Percentiles rank a stretch among this genome's conserved stretches.
phyloP scores from a whole-genome alignment of 495 filamentous ascomycete genomes.

The Immersiella caudata region DNA sequence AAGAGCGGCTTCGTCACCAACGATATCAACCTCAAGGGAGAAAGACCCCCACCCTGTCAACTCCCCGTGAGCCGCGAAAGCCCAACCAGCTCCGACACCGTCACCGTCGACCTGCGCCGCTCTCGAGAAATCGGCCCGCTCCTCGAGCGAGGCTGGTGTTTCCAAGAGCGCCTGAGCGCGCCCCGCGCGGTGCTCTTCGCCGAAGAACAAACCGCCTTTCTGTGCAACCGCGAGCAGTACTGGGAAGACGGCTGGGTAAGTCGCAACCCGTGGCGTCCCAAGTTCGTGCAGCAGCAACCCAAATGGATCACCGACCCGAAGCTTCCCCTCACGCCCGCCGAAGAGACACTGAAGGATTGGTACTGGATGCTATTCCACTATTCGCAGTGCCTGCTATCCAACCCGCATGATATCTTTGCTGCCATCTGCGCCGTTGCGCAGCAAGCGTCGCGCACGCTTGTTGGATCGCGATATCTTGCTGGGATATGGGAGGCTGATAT shows the following conservation, averaged over 20 bases:
- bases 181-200: conserved; percentile 15
- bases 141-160: conserved; percentile 15
- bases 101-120: conserved; percentile 8
- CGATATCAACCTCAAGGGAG: not conserved
- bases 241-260: conserved; percentile 2
- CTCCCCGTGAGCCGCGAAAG: not conserved
- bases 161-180: conserved; percentile 18
- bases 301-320: not conserved
- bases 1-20: conserved; percentile 22
- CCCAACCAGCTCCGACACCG: not conserved
- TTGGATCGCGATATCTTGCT: conserved; percentile 13
- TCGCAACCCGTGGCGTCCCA: not conserved
- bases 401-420: conserved; percentile 21
- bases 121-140: conserved; percentile 9
- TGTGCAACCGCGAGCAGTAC: not conserved
- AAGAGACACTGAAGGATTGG: conserved; percentile 15
- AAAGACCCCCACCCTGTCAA: not conserved
- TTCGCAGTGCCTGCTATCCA: conserved; percentile 16
- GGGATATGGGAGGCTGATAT: conserved; percentile 20
- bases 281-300: not conserved
- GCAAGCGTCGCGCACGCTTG: not conserved
- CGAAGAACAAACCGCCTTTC: conserved; percentile 13
- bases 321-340: not conserved
- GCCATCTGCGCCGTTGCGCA: conserved; percentile 15
- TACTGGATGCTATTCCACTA: conserved; percentile 9